These are phyloP conservation scores for Chionographis japonica DNA, from an alignment of 106 monocot genomes.

Conservation along the genomic window DNA sequence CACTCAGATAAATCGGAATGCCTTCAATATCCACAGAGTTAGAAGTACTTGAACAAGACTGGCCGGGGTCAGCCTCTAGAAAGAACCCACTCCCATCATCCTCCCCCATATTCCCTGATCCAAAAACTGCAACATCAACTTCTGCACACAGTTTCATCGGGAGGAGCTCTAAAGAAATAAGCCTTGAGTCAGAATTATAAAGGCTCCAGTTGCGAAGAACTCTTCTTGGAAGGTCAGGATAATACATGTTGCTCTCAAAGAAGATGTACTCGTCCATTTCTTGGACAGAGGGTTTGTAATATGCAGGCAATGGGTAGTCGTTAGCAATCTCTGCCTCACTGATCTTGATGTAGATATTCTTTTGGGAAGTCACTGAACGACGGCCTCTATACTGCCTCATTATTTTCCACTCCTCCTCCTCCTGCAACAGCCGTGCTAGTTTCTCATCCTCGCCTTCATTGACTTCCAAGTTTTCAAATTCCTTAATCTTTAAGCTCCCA, in stretches of 20 bases:
- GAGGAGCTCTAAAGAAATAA: conserved; percentile 86
- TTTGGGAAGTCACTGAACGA: conserved; percentile 26
- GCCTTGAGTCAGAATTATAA: conserved; percentile 91
- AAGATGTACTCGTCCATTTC: conserved; percentile 95
- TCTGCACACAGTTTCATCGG: conserved; percentile 94
- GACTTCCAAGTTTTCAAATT: conserved; percentile 21
- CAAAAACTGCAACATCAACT: conserved; percentile 79
- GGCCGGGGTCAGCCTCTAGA: conserved; percentile 31
- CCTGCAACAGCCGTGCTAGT: conserved; percentile 77
- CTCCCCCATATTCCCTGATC: conserved; percentile 86
- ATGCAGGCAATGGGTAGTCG: conserved; percentile 92
- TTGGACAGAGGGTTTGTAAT: conserved; percentile 68
- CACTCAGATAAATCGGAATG: conserved; percentile 78
- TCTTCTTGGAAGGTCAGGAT: conserved; percentile 75
- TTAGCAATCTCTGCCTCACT: conserved; percentile 95
- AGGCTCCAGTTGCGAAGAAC: conserved; percentile 84
- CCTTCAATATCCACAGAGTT: conserved; percentile 46
- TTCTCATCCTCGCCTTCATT: conserved; percentile 86
- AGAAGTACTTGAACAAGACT: conserved; percentile 46
- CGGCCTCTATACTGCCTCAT: conserved; percentile 45
- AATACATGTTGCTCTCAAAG: conserved; percentile 61
- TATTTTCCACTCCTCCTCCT: conserved; percentile 87
- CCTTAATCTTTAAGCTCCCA: conserved; percentile 64
- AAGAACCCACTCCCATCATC: conserved; percentile 92
- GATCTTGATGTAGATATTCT: conserved; percentile 84